A percentile compares a stretch with the other conserved stretches of the same genome.
Conservation (phyloP, 495 filamentous ascomycete species). For the Bacidia gigantensis region DNA sequence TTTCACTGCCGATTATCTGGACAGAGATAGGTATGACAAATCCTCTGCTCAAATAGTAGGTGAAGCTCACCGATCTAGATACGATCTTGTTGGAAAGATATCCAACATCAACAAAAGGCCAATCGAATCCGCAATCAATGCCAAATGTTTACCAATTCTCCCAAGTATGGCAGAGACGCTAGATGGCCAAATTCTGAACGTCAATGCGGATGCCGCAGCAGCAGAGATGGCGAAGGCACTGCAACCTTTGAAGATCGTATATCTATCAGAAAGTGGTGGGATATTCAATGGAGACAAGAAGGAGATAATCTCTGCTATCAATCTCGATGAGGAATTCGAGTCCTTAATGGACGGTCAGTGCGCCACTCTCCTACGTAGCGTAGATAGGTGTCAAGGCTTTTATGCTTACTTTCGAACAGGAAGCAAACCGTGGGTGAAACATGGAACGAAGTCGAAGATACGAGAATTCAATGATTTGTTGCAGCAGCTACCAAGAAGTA, state of each 20-base stretch:
- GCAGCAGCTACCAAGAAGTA: slow-evolving; percentile 71
- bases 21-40: slow-evolving; percentile 58
- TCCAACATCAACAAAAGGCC: slow-evolving; percentile 82
- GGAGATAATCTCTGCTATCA: slow-evolving; percentile 94
- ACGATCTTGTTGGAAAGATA: slow-evolving; percentile 89
- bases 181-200: slow-evolving; percentile 90
- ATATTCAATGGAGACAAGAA: slow-evolving; percentile 86
- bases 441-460: slow-evolving; percentile 94
- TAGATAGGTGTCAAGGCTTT: neutral
- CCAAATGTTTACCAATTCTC: slow-evolving; percentile 84
- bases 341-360: slow-evolving; percentile 62
- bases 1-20: slow-evolving; percentile 86
- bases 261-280: slow-evolving; percentile 94
- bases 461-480: slow-evolving; percentile 95
- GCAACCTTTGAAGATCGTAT: slow-evolving; percentile 95
- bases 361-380: neutral
- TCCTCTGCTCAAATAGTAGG: neutral
- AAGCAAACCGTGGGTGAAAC: slow-evolving; percentile 80
- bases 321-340: slow-evolving; percentile 95
- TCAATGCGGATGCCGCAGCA: slow-evolving; percentile 94
- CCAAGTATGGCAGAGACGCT: slow-evolving; percentile 94
- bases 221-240: slow-evolving; percentile 81
- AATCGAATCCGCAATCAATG: slow-evolving; percentile 83
- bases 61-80: slow-evolving; percentile 22
- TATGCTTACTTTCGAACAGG: neutral